Percentiles rank a stretch among this genome's conserved stretches.
These are phyloP conservation scores for Colletotrichum sp. DNA, from an alignment of 2,329 filamentous ascomycete species.

Conservation along the genomic window DNA sequence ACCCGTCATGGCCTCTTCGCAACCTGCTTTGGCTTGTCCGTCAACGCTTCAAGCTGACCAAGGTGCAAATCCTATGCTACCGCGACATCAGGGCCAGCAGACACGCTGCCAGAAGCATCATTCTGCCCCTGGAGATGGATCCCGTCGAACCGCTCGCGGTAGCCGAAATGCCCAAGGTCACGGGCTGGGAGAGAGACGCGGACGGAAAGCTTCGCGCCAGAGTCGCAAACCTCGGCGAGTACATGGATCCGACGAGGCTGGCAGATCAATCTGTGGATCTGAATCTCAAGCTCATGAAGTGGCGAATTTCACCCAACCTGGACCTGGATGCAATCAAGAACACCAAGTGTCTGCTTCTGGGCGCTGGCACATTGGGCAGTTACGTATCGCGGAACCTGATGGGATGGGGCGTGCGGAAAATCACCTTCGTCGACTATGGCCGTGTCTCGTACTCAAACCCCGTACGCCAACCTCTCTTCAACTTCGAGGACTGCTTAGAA, in stretches of 20 bases:
- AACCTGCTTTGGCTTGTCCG: constrained; percentile 87
- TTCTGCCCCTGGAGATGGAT: constrained; percentile 71
- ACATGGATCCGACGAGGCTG: constrained; percentile 87
- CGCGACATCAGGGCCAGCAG: constrained; percentile 80
- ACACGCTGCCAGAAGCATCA: constrained; percentile 81
- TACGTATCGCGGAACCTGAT: constrained; percentile 92
- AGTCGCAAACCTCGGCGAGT: constrained; percentile 83
- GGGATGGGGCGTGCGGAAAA: constrained; percentile 94
- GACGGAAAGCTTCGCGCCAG: constrained; percentile 79
- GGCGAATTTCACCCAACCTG: constrained; percentile 89
- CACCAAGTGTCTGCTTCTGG: constrained; percentile 88
- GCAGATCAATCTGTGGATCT: constrained; percentile 95
- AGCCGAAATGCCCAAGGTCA: constrained; percentile 80
- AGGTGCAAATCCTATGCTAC: constrained; percentile 88
- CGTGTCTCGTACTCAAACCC: constrained; percentile 95
- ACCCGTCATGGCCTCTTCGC: constrained; percentile 90
- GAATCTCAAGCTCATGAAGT: constrained; percentile 98
- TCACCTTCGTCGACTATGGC: constrained; percentile 95
- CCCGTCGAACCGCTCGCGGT: constrained; percentile 46
- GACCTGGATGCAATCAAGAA: constrained; percentile 88
- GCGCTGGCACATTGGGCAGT: constrained; percentile 90
- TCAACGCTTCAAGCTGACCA: constrained; percentile 78
- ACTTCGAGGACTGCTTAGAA: constrained; percentile 85
- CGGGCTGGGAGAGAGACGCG: constrained; percentile 90
- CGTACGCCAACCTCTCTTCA: constrained; percentile 91